Percentiles rank a stretch among this genome's conserved stretches.
phyloP scores from a whole-genome alignment of 164 flowering plant genomes.

The Umbilicus rupestris region DNA sequence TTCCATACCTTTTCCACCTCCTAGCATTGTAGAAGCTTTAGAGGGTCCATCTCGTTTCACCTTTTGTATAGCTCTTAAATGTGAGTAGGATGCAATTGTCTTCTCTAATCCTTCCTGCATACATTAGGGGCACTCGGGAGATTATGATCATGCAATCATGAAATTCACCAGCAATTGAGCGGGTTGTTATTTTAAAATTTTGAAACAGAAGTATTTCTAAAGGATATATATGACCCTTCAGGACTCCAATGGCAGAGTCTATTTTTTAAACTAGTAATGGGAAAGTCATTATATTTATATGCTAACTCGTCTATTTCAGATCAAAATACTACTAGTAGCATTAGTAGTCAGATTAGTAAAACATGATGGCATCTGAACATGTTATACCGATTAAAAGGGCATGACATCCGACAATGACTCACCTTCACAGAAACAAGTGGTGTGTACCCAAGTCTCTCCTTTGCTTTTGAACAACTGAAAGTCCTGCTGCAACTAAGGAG shows the following conservation, averaged over 20 bases:
- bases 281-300: background rate
- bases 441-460: slow-evolving; percentile 66
- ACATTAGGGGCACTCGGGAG: background rate
- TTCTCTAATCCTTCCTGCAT: slow-evolving; percentile 74
- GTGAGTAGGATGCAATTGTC: slow-evolving; percentile 74
- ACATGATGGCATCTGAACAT: background rate
- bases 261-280: background rate
- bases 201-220: no score
- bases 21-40: slow-evolving; percentile 61
- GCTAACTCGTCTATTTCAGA: background rate
- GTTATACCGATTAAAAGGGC: background rate
- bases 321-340: background rate
- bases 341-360: background rate
- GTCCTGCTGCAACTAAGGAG: slow-evolving; percentile 74
- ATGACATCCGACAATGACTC: background rate
- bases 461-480: slow-evolving; percentile 79
- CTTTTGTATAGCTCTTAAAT: slow-evolving; percentile 51
- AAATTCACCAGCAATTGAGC: background rate
- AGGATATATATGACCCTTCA: no score
- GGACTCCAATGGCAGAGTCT: no score
- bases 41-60: slow-evolving; percentile 64
- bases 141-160: background rate
- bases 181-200: background rate
- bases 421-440: slow-evolving; percentile 89
- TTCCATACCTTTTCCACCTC: slow-evolving; percentile 63